Evolutionary conservation across 2,329 filamentous ascomycete species (phyloP).

Genomic region (Fusarium nodosum): DNA sequence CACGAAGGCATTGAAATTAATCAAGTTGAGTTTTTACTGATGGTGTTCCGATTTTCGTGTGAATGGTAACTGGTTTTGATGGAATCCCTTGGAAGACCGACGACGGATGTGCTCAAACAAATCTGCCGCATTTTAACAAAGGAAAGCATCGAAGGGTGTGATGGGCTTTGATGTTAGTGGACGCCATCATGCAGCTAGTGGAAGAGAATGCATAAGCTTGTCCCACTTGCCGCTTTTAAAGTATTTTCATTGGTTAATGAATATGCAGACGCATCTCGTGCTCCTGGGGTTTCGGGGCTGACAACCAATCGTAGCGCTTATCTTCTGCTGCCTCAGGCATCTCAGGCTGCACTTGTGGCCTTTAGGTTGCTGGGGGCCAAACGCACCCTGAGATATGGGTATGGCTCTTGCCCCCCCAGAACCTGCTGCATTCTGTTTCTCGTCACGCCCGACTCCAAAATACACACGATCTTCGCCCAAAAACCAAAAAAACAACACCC

Average conservation of each 20-base stretch:
- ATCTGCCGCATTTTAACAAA: conserved; percentile 33
- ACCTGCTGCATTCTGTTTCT: conserved; percentile 45
- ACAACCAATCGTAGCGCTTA: conserved; percentile 38
- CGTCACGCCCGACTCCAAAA: conserved; percentile 46
- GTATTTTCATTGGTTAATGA: conserved; percentile 35
- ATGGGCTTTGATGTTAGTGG: conserved; percentile 18
- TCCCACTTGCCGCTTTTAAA: conserved; percentile 15
- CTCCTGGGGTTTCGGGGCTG: conserved; percentile 18
- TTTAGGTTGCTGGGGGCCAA: conserved; percentile 44
- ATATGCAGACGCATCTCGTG: conserved; percentile 46
- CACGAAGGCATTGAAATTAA: neutral
- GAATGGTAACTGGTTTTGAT: conserved; percentile 12
- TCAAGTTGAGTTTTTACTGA: neutral
- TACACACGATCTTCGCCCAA: conserved; percentile 37
- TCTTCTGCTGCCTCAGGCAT: conserved; percentile 46
- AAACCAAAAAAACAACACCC: conserved; percentile 27
- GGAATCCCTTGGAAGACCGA: conserved; percentile 34
- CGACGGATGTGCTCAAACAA: conserved; percentile 30
- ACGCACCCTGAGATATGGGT: conserved; percentile 46
- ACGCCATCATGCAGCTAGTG: conserved; percentile 22
- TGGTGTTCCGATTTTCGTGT: conserved; percentile 22
- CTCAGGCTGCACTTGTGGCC: conserved; percentile 39
- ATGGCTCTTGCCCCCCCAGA: conserved; percentile 47
- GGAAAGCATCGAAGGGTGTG: conserved; percentile 19
- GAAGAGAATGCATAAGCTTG: conserved; percentile 35